Conservation (phyloP, 768 basidiomycete genomes). For the Kwoniella europaea region DNA sequence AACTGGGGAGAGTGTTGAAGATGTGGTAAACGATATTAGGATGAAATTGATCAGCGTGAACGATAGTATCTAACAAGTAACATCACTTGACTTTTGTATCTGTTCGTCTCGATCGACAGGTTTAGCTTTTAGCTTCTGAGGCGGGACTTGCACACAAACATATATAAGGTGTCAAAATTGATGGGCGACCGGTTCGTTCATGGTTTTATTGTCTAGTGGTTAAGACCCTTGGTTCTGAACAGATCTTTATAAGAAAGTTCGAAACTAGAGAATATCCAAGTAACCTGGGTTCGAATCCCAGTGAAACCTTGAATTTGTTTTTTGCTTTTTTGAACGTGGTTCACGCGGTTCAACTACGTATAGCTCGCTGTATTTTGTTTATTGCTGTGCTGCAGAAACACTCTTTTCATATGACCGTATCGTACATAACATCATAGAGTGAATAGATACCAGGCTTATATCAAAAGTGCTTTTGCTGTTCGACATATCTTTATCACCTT, state of each 20-base stretch:
- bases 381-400: background rate
- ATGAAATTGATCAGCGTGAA: background rate
- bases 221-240: conserved; percentile 1
- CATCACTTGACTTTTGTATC: too few species aligned
- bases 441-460: background rate
- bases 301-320: background rate
- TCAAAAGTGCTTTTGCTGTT: background rate
- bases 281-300: conserved; percentile 1
- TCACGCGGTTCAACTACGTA: background rate
- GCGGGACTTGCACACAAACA: too few species aligned
- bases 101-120: too few species aligned
- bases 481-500: background rate
- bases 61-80: too few species aligned
- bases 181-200: background rate
- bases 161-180: too few species aligned
- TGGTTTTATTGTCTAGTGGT: conserved; percentile 1
- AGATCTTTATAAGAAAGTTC: background rate
- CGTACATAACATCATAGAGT: too few species aligned
- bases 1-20: background rate
- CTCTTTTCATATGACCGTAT: background rate
- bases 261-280: background rate
- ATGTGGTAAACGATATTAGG: background rate
- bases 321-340: too few species aligned
- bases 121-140: too few species aligned
- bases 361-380: background rate